Evolutionary conservation across 768 basidiomycete genomes (phyloP).

Genomic region (Russula olivacea): DNA sequence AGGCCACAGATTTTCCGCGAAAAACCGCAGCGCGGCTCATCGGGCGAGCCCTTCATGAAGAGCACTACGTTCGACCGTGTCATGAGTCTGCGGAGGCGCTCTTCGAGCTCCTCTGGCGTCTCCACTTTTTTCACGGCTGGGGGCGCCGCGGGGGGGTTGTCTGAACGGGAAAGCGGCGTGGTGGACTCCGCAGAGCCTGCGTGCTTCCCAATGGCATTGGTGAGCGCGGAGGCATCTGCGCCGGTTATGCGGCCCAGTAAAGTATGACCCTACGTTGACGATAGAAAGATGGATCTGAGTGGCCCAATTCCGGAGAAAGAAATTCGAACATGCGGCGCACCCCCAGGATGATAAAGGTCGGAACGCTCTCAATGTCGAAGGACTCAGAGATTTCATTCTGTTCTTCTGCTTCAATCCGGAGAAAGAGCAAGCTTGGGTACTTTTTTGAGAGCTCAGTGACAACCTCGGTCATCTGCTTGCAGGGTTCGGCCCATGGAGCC

Average conservation of each 20-base stretch:
- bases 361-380: slow-evolving; percentile 88
- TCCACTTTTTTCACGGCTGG: slow-evolving; percentile 36
- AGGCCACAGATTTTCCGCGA: slow-evolving; percentile 51
- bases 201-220: slow-evolving; percentile 55
- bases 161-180: slow-evolving; percentile 46
- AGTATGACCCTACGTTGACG: slow-evolving; percentile 66
- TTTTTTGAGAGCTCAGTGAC: slow-evolving; percentile 67
- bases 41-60: slow-evolving; percentile 63
- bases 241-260: slow-evolving; percentile 75
- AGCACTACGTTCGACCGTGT: slow-evolving; percentile 53
- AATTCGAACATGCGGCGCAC: slow-evolving; percentile 39
- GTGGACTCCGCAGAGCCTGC: slow-evolving; percentile 31
- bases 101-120: slow-evolving; percentile 58
- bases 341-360: slow-evolving; percentile 72
- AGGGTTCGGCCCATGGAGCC: slow-evolving; percentile 90
- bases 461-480: slow-evolving; percentile 81
- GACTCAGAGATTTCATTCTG: slow-evolving; percentile 84
- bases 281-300: neutral
- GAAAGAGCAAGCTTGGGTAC: slow-evolving; percentile 59
- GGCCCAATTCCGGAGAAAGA: neutral
- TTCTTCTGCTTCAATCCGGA: slow-evolving; percentile 79
- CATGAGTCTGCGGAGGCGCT: slow-evolving; percentile 68
- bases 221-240: slow-evolving; percentile 66
- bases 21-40: slow-evolving; percentile 59
- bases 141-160: slow-evolving; percentile 35